Evolutionary conservation across 1,284 basidiomycete species (phyloP), one percentile per base, ranked within the genome.

Genomic region (Ganoderma lingzhi): DNA sequence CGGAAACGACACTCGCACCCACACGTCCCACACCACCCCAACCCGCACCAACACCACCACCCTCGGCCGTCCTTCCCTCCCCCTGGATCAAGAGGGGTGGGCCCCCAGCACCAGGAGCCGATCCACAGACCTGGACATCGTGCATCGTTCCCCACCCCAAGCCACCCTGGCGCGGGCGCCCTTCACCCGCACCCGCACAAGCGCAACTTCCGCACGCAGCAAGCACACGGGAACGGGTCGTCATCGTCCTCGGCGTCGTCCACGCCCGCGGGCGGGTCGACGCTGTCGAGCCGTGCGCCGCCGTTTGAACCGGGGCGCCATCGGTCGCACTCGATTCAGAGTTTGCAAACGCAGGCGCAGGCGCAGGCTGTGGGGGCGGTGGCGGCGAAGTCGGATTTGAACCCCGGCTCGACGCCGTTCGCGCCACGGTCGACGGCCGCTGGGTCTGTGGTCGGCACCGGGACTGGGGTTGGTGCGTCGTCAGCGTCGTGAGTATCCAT

Each of bases 1-100:
- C 77, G 78, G 44, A 79, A 79, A 74, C 78, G 78, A n/a, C 78
- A 79, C 61, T 77, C 78, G 14, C 77, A 79, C 55, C 78, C 78
- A 1, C 71, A 74, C 55, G 61, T 65, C 48, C 70, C 70, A 39
- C 68, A 72, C 39, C 70, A 72, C 35, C 61, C 66, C 9, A 70
- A 70, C 64, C 62, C 63, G n/a, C 71, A 72, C 32, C 73, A 74
- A 30, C 71, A 72, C 32, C 73, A 74, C 30, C 71, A 71, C 39
- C 67, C 73, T 0, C 73, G 74, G 19, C 55, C 72, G 12, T 68
- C 72, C 12, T 70, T 74, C 58, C 70, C 72, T 0, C 70, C 72
- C 6, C 62, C 35, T 35, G 35, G 35, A 35, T 35, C 67, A 3
- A 69, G 67, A 39, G 61, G 71, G 44, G 42, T 45, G 10, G 67